Evolutionary conservation across 257 asterid genomes (phyloP), one percentile per base, ranked within the genome.

Genomic region (Petunia secreta): DNA sequence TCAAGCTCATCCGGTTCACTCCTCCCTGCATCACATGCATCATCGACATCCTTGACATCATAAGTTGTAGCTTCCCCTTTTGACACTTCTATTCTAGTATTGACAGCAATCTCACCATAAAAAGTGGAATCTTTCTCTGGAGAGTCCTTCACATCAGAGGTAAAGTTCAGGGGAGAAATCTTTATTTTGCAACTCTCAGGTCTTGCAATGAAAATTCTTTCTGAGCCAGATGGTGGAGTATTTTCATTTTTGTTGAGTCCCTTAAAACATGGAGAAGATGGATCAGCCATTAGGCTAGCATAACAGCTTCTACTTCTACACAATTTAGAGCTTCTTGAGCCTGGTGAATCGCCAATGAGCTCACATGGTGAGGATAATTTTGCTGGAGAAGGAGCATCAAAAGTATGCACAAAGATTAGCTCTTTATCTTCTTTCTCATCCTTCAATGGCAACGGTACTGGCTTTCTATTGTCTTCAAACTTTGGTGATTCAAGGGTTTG

Each of bases 271-370:
- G 92, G 89, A 65, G 94, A 87, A 52, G 77, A 83, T 2, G 85
- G 79, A 77, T 82, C 82, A 25, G 85, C 76, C 77, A 82, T 63
- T 55, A 94, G 82, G 59, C 90, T 90, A 50, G 89, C 90, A 57
- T 88, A 82, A 87, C 97, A 94, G 90, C 98, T 96, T 82, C 89
- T 88, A 74, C 98, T 96, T 87, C 83, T 94, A 54, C 85, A 78
- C 68, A 92, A 79, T 52, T 62, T 90, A 75, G 74, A 80, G 86
- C 82, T 87, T 84, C 85, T 75, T 69, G 73, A 14, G 43, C 63
- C 52, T 8, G 89, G 80, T 58, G 87, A 86, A 68, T 81, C 85
- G 48, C 81, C 75, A 13, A 80, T 78, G 25, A 59, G 80, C 63
- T 89, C 92, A 67, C 67, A 85, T n/a, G 86, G 41, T 65, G 82